Conservation (phyloP, 495 filamentous ascomycete genomes). For the Penicillium pulvis region DNA sequence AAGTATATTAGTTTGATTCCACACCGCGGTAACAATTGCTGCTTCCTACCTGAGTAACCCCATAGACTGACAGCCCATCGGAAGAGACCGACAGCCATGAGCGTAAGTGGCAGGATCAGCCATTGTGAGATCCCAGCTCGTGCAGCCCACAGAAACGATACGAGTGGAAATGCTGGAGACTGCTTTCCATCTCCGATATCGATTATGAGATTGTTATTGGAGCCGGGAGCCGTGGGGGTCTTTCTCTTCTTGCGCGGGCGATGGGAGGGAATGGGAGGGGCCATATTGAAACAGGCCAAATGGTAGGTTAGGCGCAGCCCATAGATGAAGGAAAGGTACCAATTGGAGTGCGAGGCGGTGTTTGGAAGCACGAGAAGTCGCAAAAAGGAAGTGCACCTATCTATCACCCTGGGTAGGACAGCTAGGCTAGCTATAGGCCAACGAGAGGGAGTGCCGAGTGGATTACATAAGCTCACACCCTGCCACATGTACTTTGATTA, state of each 20-base stretch:
- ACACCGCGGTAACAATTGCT: neutral
- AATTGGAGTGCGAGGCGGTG: neutral
- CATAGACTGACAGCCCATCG: slow-evolving; percentile 90
- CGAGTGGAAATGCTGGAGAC: slow-evolving; percentile 76
- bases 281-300: slow-evolving; percentile 28
- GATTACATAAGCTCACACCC: neutral
- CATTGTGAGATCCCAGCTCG: slow-evolving; percentile 85
- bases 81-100: slow-evolving; percentile 91
- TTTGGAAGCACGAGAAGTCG: neutral
- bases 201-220: slow-evolving; percentile 53
- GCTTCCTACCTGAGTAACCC: slow-evolving; percentile 81
- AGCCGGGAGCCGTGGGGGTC: slow-evolving; percentile 46
- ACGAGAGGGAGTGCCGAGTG: neutral
- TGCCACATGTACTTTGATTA: neutral
- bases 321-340: slow-evolving; percentile 22
- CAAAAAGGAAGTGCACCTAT: neutral
- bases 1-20: slow-evolving; percentile 17
- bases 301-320: slow-evolving; percentile 21
- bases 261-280: slow-evolving; percentile 43
- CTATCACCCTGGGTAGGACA: neutral
- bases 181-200: slow-evolving; percentile 42
- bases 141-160: slow-evolving; percentile 89
- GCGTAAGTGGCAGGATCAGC: slow-evolving; percentile 80
- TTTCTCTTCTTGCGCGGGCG: slow-evolving; percentile 64
- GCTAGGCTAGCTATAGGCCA: neutral